Evolutionary conservation across 2,329 filamentous ascomycete genomes (phyloP).

Genomic region (Xylaria sp.): DNA sequence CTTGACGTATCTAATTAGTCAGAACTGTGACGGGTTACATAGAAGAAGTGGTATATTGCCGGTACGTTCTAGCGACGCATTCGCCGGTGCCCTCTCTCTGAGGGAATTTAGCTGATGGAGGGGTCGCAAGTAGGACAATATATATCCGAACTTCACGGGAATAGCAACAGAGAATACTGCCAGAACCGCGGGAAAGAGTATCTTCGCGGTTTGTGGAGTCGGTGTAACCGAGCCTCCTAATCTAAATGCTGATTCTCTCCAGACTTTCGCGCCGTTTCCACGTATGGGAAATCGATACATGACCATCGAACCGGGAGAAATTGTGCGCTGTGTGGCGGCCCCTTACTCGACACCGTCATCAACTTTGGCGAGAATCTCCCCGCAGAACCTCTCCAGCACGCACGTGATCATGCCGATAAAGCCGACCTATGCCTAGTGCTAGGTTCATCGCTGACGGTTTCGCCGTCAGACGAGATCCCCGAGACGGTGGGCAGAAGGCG

Average conservation of each 20-base stretch:
- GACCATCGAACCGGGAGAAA: constrained; percentile 61
- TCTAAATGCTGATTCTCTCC: constrained; percentile 3
- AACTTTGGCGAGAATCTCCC: constrained; percentile 57
- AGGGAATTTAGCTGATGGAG: background rate
- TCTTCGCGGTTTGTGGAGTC: constrained; percentile 52
- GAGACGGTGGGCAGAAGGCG: constrained; percentile 49
- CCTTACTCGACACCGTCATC: constrained; percentile 58
- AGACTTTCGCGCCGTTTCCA: constrained; percentile 60
- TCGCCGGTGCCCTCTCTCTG: background rate
- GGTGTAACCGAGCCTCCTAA: background rate
- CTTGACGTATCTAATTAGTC: constrained; percentile 58
- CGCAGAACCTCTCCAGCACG: constrained; percentile 49
- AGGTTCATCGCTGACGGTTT: constrained; percentile 58
- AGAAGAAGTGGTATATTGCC: constrained; percentile 59
- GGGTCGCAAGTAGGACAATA: constrained; percentile 50
- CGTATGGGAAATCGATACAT: constrained; percentile 55
- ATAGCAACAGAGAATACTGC: constrained; percentile 60
- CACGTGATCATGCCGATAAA: constrained; percentile 52
- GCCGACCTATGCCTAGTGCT: constrained; percentile 60
- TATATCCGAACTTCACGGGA: constrained; percentile 61
- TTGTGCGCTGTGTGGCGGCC: constrained; percentile 54
- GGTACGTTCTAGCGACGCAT: constrained; percentile 44
- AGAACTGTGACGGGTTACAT: constrained; percentile 60
- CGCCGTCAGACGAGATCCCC: constrained; percentile 57
- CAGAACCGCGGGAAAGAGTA: constrained; percentile 58